phyloP scores from a whole-genome alignment of 2,329 filamentous ascomycete genomes.

The Didymella exigua region DNA sequence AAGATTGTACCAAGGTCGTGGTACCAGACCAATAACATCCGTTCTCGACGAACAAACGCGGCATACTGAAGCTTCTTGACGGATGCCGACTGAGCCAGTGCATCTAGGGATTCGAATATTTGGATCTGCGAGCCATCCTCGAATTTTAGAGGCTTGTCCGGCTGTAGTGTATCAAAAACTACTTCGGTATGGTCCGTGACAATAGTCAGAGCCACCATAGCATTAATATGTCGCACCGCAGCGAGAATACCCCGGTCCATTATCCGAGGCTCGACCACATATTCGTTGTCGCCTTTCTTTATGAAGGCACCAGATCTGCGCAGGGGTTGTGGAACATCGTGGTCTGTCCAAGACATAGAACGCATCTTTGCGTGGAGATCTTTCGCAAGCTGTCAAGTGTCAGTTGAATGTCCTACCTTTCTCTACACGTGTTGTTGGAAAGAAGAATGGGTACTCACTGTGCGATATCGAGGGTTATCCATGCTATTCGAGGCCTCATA shows the following conservation, averaged over 20 bases:
- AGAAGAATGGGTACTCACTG: not conserved
- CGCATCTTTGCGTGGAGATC: conserved; percentile 34
- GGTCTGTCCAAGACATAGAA: conserved; percentile 32
- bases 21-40: conserved; percentile 77
- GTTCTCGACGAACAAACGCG: conserved; percentile 74
- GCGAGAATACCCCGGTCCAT: conserved; percentile 49
- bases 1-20: conserved; percentile 74
- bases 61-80: conserved; percentile 81
- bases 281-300: conserved; percentile 69
- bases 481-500: not conserved
- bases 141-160: conserved; percentile 54
- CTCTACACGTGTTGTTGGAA: not conserved
- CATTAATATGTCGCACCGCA: conserved; percentile 54
- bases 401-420: not conserved
- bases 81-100: conserved; percentile 69
- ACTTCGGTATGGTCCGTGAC: conserved; percentile 55
- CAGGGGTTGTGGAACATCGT: conserved; percentile 16
- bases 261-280: conserved; percentile 60
- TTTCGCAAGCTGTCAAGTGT: conserved; percentile 33
- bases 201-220: conserved; percentile 58
- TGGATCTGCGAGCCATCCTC: conserved; percentile 78
- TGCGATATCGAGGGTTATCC: not conserved
- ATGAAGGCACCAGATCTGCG: conserved; percentile 68
- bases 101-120: conserved; percentile 73
- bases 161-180: conserved; percentile 51